Conservation (phyloP, 495 filamentous ascomycete species). For the Xylaria palmicola region DNA sequence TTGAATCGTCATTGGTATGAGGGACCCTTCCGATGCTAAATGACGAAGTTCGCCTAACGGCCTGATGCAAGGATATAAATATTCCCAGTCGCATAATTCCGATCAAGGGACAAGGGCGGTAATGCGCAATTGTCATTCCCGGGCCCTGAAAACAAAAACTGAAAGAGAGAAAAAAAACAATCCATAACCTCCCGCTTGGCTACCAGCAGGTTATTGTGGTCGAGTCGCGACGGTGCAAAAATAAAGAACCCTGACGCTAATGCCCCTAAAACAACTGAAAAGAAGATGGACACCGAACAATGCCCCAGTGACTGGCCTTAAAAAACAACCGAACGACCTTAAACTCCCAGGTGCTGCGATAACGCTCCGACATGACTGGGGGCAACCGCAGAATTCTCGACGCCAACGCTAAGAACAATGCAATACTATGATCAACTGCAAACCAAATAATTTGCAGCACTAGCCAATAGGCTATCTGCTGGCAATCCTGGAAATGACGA, state of each 20-base stretch:
- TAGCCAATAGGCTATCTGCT: constrained; percentile 25
- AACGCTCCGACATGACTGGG: constrained; percentile 8
- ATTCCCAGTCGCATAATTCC: constrained; percentile 2
- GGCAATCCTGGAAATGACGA: constrained; percentile 19
- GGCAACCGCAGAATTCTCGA: constrained; percentile 17
- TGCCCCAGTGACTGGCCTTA: background rate
- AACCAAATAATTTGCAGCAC: constrained; percentile 34
- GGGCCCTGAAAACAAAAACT: constrained; percentile 11
- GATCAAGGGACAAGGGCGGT: constrained; percentile 10
- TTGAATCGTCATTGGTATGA: background rate
- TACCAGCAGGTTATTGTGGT: constrained; percentile 10
- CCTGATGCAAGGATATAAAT: background rate
- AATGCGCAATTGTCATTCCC: constrained; percentile 11
- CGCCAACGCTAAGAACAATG: constrained; percentile 33
- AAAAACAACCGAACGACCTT: constrained; percentile 1
- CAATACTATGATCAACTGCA: constrained; percentile 28
- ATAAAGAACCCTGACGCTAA: constrained; percentile 17
- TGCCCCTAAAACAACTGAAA: constrained; percentile 11
- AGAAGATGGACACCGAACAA: constrained; percentile 10
- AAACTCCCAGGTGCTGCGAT: constrained; percentile 12
- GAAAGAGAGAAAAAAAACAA: constrained; percentile 10
- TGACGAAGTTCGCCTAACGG: constrained; percentile 5
- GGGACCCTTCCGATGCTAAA: constrained; percentile 1
- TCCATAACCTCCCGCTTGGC: constrained; percentile 10
- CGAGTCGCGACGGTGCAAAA: constrained; percentile 15